These are phyloP conservation scores for Colletotrichum sp. DNA, from an alignment of 2,329 filamentous ascomycete genomes.

Conservation along the genomic window DNA sequence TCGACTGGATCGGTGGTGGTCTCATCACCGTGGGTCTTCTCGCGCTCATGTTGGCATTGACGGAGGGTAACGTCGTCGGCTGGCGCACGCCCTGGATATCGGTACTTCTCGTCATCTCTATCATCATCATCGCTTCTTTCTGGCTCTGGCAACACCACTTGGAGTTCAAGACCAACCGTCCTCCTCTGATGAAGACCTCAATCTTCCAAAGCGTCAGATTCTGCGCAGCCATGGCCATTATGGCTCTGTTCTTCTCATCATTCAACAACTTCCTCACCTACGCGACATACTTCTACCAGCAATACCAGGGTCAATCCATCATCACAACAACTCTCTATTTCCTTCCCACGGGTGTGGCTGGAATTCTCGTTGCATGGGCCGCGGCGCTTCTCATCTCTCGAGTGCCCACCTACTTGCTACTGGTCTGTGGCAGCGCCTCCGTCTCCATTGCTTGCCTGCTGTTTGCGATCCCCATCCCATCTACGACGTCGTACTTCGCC, in stretches of 20 bases:
- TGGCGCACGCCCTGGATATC: constrained; percentile 70
- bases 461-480: constrained; percentile 67
- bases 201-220: constrained; percentile 66
- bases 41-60: constrained; percentile 69
- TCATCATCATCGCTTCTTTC: constrained; percentile 62
- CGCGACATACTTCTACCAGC: constrained; percentile 74
- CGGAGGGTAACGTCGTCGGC: constrained; percentile 72
- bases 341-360: constrained; percentile 67
- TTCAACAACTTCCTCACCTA: constrained; percentile 74
- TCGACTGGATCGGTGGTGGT: constrained; percentile 71
- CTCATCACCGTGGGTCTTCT: constrained; percentile 68
- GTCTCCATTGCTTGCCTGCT: constrained; percentile 62
- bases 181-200: constrained; percentile 70
- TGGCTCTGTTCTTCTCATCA: constrained; percentile 68
- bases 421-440: constrained; percentile 61
- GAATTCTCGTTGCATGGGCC: constrained; percentile 60
- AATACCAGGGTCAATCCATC: constrained; percentile 64
- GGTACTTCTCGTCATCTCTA: constrained; percentile 60
- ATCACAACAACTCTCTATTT: constrained; percentile 74
- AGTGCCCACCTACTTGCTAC: constrained; percentile 62
- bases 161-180: constrained; percentile 52
- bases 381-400: constrained; percentile 61
- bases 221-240: constrained; percentile 67
- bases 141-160: constrained; percentile 66
- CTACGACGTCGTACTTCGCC: constrained; percentile 68